phyloP scores from a whole-genome alignment of 2,329 filamentous ascomycete species.

The Aspergillus quadrilineatus region DNA sequence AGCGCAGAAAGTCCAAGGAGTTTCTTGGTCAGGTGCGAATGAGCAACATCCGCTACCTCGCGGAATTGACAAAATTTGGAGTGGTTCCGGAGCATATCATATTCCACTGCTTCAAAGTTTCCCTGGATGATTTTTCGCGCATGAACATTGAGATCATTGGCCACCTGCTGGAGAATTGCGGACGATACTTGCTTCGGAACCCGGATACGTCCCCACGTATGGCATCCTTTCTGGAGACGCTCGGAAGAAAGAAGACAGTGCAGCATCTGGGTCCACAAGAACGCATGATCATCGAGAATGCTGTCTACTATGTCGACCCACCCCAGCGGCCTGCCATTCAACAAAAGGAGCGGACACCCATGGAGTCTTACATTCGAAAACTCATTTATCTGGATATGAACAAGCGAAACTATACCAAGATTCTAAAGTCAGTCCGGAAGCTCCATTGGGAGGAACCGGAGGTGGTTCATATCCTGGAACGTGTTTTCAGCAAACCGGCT shows the following conservation, averaged over 20 bases:
- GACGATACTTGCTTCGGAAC: slow-evolving; percentile 87
- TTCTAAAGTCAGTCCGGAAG: slow-evolving; percentile 89
- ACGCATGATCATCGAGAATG: slow-evolving; percentile 97
- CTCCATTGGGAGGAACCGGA: slow-evolving; percentile 97
- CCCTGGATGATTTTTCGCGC: slow-evolving; percentile 92
- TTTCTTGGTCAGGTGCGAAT: slow-evolving; percentile 92
- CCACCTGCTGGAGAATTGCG: slow-evolving; percentile 93
- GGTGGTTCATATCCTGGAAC: slow-evolving; percentile 75
- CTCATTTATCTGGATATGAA: slow-evolving; percentile 91
- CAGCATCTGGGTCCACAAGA: slow-evolving; percentile 95
- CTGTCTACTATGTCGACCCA: slow-evolving; percentile 95
- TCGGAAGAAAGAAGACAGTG: slow-evolving; percentile 92
- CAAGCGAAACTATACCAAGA: slow-evolving; percentile 89
- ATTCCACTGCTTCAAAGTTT: slow-evolving; percentile 97
- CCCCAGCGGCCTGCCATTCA: slow-evolving; percentile 90
- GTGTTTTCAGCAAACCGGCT: slow-evolving; percentile 91
- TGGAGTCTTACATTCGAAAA: slow-evolving; percentile 90
- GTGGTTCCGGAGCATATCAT: slow-evolving; percentile 98
- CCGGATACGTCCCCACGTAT: slow-evolving; percentile 91
- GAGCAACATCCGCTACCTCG: slow-evolving; percentile 94
- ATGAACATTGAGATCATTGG: slow-evolving; percentile 99
- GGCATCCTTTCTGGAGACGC: slow-evolving; percentile 87
- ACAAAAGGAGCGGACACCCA: slow-evolving; percentile 92
- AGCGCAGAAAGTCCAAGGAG: slow-evolving; percentile 95
- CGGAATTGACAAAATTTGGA: slow-evolving; percentile 95